A percentile compares a stretch with the other conserved stretches of the same genome.
Conservation (phyloP, 2,329 filamentous ascomycete genomes). For the Epichloe coenophiala region DNA sequence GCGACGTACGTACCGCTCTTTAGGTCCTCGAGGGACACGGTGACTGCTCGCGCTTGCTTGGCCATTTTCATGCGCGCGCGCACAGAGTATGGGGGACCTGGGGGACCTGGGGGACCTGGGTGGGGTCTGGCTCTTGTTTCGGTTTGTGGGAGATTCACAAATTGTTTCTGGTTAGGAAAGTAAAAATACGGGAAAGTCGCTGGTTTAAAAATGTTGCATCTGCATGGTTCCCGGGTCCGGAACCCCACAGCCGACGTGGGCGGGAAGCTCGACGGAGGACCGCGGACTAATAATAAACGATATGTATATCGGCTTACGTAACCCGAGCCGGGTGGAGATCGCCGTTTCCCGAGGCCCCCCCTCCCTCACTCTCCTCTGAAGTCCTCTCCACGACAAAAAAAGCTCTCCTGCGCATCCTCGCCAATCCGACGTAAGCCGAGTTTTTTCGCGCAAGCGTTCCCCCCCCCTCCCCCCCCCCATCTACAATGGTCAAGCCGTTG, state of each 20-base stretch:
- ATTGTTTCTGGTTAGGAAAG: background rate
- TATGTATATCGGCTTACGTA: slow-evolving; percentile 11
- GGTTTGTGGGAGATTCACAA: too few species aligned
- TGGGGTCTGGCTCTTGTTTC: too few species aligned
- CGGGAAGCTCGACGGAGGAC: background rate
- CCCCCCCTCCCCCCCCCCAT: background rate
- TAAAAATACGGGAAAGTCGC: background rate
- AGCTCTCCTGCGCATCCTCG: too few species aligned
- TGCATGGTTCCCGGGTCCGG: background rate
- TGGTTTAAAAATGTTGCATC: background rate
- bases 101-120: too few species aligned
- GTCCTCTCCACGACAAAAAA: too few species aligned
- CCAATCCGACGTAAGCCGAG: background rate
- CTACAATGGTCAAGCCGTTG: slow-evolving; percentile 70
- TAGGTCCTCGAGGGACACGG: slow-evolving; percentile 48
- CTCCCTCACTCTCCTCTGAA: too few species aligned
- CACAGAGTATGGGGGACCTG: background rate
- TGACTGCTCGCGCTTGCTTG: slow-evolving; percentile 39
- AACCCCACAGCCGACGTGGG: background rate
- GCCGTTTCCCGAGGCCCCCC: too few species aligned
- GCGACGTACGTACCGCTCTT: slow-evolving; percentile 33
- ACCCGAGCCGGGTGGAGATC: background rate
- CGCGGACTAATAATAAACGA: too few species aligned
- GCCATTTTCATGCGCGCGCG: slow-evolving; percentile 22
- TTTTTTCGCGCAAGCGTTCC: background rate